These are phyloP conservation scores for Oryza punctata DNA, from an alignment of 176 grass and related monocot genomes.

Conservation along the genomic window DNA sequence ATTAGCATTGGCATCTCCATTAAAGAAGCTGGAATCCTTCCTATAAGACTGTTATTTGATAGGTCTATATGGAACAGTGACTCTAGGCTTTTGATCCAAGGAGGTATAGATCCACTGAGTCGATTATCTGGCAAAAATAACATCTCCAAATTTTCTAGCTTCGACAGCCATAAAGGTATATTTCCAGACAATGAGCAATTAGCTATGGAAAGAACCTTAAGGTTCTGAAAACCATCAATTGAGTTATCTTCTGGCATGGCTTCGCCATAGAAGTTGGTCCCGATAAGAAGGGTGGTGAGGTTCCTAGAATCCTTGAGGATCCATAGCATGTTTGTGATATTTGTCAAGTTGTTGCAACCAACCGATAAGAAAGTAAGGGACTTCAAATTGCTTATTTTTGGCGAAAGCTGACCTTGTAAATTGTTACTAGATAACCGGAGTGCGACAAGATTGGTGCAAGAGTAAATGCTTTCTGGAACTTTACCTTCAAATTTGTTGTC, in stretches of 20 bases:
- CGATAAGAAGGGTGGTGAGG: conserved; percentile 35
- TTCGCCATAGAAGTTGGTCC: conserved; percentile 31
- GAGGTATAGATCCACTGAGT: conserved; percentile 37
- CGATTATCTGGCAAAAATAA: conserved; percentile 9
- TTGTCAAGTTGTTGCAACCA: not conserved
- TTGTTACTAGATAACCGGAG: conserved; percentile 21
- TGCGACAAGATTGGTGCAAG: conserved; percentile 38
- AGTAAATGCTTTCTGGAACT: conserved; percentile 55
- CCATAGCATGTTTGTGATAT: conserved; percentile 28
- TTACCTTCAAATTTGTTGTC: conserved; percentile 34
- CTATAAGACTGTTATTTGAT: conserved; percentile 44
- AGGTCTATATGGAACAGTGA: conserved; percentile 46
- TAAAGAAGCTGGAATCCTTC: conserved; percentile 25
- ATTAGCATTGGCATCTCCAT: conserved; percentile 37
- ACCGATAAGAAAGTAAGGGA: conserved; percentile 45
- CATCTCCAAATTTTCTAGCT: conserved; percentile 16
- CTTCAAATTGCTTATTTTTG: conserved; percentile 27
- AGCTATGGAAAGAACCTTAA: conserved; percentile 27
- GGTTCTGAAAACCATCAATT: conserved; percentile 29
- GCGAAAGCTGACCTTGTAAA: conserved; percentile 35
- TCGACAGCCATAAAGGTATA: conserved; percentile 48
- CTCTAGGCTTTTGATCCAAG: conserved; percentile 26
- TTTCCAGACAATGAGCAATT: conserved; percentile 38
- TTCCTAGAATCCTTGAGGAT: conserved; percentile 32
- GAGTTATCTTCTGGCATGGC: conserved; percentile 10